These are phyloP conservation scores for Fimicolochytrium jonesii DNA, from an alignment of 192 early-diverging fungal species.

Conservation along the genomic window DNA sequence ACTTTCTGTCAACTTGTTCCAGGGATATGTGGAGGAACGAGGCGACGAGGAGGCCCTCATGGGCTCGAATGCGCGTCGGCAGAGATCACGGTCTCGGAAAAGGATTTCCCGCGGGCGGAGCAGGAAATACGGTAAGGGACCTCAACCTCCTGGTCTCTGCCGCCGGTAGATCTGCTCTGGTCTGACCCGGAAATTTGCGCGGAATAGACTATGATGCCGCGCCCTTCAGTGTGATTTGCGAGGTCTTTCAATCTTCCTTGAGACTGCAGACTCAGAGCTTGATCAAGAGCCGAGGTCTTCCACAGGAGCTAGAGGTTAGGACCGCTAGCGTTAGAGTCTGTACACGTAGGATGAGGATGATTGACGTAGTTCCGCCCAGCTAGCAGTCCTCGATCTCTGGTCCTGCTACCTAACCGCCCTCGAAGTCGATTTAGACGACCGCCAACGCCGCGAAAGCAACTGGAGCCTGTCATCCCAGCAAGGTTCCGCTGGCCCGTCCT, in stretches of 20 bases:
- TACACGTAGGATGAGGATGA: no score
- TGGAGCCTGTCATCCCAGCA: not conserved
- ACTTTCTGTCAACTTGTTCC: not conserved
- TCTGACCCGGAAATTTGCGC: no score
- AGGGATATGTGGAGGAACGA: conserved; percentile 17
- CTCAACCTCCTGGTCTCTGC: no score
- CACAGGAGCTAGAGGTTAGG: conserved; percentile 18
- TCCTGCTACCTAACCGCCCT: conserved; percentile 13
- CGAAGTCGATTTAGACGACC: conserved; percentile 12
- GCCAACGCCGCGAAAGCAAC: not conserved
- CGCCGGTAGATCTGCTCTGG: no score
- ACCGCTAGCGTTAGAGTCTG: no score
- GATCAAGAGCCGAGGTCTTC: conserved; percentile 1
- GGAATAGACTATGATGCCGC: no score
- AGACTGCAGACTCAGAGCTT: conserved; percentile 3
- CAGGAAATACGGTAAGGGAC: no score
- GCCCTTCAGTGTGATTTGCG: conserved; percentile 22
- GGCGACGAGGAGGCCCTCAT: conserved; percentile 20
- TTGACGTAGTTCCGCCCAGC: not conserved
- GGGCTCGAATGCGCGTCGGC: conserved; percentile 5
- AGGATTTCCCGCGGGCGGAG: no score
- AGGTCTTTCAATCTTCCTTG: conserved; percentile 18
- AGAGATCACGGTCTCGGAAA: no score
- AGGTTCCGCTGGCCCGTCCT: conserved; percentile 6
- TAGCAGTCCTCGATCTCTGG: conserved; percentile 16